Conservation (phyloP, 1,284 basidiomycete genomes). For the Rhizoctonia solani region DNA sequence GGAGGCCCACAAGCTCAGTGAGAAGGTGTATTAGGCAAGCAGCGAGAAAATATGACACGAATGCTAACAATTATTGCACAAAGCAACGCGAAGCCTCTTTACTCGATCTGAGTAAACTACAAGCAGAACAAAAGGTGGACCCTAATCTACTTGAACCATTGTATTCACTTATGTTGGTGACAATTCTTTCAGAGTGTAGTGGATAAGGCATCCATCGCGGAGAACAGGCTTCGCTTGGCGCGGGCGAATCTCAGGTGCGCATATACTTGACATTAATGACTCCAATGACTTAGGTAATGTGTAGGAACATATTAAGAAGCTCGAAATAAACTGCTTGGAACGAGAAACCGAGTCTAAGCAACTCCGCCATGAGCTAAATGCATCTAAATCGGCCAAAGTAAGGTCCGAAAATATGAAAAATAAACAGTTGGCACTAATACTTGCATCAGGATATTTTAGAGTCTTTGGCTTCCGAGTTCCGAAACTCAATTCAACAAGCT, state of each 20-base stretch:
- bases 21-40: not conserved
- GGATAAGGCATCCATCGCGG: not conserved
- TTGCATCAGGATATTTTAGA: not conserved
- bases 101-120: not conserved
- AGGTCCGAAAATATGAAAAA: not conserved
- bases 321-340: not conserved
- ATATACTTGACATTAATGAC: not conserved
- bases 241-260: not conserved
- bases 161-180: not conserved
- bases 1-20: not conserved
- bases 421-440: not conserved
- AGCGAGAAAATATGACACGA: no score
- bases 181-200: not conserved
- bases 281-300: not conserved
- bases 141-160: not conserved
- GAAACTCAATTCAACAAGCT: not conserved
- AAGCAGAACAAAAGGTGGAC: not conserved
- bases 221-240: not conserved
- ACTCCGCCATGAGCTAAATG: conserved; percentile 4
- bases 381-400: conserved; percentile 6
- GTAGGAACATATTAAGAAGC: not conserved
- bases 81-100: not conserved
- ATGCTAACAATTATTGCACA: not conserved
- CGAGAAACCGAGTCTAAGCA: not conserved
- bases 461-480: not conserved